A percentile compares a stretch with the other conserved stretches of the same genome.
phyloP scores from a whole-genome alignment of 305 asterid species.

The Fraxinus sp. region DNA sequence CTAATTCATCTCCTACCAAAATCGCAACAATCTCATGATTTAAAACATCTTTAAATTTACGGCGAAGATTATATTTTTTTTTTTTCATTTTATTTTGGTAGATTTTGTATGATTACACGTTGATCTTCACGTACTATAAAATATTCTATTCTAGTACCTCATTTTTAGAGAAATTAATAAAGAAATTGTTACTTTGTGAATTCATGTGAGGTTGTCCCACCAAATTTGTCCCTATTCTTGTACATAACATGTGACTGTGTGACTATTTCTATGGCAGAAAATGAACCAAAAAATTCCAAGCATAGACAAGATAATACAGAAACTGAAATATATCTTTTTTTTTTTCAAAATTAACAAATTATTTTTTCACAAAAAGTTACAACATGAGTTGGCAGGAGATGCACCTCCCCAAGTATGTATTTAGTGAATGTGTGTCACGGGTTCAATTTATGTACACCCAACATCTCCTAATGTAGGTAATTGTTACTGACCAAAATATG shows the following conservation, averaged over 20 bases:
- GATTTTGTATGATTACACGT: too few species aligned
- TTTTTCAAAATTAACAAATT: not conserved
- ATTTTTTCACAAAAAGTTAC: not conserved
- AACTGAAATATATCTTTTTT: not conserved
- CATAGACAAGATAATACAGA: slow-evolving; percentile 11
- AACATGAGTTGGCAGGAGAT: not conserved
- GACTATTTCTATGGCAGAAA: slow-evolving; percentile 25
- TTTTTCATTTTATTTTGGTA: too few species aligned
- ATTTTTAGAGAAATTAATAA: not conserved
- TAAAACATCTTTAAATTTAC: not conserved
- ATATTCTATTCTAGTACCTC: not conserved
- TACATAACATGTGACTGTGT: slow-evolving; percentile 45
- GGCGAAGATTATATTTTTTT: not conserved
- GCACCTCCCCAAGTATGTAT: not conserved
- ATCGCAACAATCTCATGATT: not conserved
- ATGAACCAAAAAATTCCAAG: slow-evolving; percentile 25
- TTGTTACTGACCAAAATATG: not conserved
- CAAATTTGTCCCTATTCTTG: slow-evolving; percentile 43
- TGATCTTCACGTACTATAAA: not conserved
- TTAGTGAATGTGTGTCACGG: slow-evolving; percentile 8
- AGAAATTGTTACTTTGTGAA: slow-evolving; percentile 27
- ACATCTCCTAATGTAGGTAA: not conserved
- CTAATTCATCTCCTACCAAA: not conserved
- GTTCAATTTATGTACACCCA: slow-evolving; percentile 4
- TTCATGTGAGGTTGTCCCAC: slow-evolving; percentile 54